Evolutionary conservation across 345 rosid species (phyloP), one percentile per base, ranked within the genome.

Genomic region (Tarenaya hassleriana): DNA sequence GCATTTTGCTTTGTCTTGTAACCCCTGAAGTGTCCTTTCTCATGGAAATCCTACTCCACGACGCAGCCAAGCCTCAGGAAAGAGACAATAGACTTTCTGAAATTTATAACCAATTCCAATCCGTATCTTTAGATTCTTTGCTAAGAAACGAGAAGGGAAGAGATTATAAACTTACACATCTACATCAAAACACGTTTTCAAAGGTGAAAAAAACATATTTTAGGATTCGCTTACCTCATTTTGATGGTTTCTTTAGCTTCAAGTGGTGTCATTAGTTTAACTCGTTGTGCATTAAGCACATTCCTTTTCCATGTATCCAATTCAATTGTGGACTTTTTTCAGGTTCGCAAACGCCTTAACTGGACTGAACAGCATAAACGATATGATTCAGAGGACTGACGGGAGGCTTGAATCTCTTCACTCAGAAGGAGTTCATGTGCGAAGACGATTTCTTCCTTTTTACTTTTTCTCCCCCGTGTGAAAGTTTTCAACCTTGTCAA

Each of bases 391-490:
- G 66, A 78, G 87, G 55, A 88, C 99, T 7, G 63, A 77, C 51
- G 81, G 91, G 73, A 79, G 99, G 63, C 79, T 86, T 24, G 99
- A 92, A 64, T 73, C 88, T 40, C 84, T 88, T 58, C 98, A 92
- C 71, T 85, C 98, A 7, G 97, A 92, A 69, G 97, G 99, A 40
- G 80, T 88, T 75, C 99, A 92, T 73, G 99, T 92, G 77, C 43
- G 85, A 33, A 70, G 56, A 61, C 56, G 40, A 34, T 60, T 48
- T 54, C 43, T 41, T 61, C 43, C 45, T 49, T 35, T 27, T 11
- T 7, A 12, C 39, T 5, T 24, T 24, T 24, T 5, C 19, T 34
- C 43, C 60, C 27, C 19, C 27, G 52, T 34, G 3, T 13, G 32
- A 7, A 52, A 59, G 16, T 44, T 47, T 39, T 9, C 29, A 38